Percentiles rank a stretch among this genome's conserved stretches.
phyloP scores from a whole-genome alignment of 495 filamentous ascomycete species.

The Penicillium simplicissimum region DNA sequence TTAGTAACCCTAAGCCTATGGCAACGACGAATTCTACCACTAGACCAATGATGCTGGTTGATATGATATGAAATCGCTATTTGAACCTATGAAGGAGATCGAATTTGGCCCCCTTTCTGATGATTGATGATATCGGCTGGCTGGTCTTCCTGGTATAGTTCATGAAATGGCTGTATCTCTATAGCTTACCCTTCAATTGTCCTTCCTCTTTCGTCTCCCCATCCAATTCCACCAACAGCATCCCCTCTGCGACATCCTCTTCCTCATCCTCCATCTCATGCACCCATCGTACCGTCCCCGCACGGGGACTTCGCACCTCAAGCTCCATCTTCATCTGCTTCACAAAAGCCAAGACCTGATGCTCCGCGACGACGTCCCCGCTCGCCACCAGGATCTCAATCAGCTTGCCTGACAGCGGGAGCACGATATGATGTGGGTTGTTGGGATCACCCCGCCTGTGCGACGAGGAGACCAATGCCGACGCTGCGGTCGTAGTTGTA shows the following conservation, averaged over 20 bases:
- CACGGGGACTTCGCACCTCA: conserved; percentile 53
- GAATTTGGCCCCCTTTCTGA: too few relatives aligned
- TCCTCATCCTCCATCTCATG: conserved; percentile 56
- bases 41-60: conserved; percentile 54
- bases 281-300: conserved; percentile 55
- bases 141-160: neutral
- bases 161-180: neutral
- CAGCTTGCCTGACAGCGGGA: conserved; percentile 59
- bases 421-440: conserved; percentile 55
- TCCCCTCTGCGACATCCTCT: conserved; percentile 61
- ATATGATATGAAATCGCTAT: neutral
- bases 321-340: conserved; percentile 72
- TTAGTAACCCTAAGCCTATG: too few relatives aligned
- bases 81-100: neutral
- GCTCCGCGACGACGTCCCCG: conserved; percentile 52
- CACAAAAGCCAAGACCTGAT: conserved; percentile 60
- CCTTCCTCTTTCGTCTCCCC: conserved; percentile 22
- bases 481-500: conserved; percentile 50
- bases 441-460: conserved; percentile 53
- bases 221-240: conserved; percentile 53
- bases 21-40: conserved; percentile 63
- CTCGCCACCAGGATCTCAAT: conserved; percentile 57
- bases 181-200: conserved; percentile 29
- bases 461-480: conserved; percentile 45
- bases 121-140: neutral